These are phyloP conservation scores for Platanus orientalis DNA, from an alignment of 164 flowering plant genomes.

Conservation along the genomic window DNA sequence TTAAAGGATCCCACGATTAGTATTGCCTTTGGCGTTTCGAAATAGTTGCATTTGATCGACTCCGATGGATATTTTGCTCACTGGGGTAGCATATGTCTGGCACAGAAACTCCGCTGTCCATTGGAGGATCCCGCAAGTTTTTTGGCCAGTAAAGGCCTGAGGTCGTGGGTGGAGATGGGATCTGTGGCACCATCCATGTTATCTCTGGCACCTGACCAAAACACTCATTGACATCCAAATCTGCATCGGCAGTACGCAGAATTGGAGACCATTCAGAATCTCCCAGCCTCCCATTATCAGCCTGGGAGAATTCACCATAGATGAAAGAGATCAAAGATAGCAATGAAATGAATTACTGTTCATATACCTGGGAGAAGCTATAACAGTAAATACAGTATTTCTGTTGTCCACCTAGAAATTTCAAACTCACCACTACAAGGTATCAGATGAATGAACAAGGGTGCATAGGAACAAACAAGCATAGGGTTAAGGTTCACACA, in stretches of 20 bases:
- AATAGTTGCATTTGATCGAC: conserved; percentile 8
- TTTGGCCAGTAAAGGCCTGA: conserved; percentile 75
- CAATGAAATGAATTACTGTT: background rate
- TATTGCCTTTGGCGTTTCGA: conserved; percentile 26
- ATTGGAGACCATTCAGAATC: conserved; percentile 58
- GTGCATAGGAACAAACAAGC: too few relatives aligned
- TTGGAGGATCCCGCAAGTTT: conserved; percentile 14
- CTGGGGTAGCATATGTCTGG: conserved; percentile 49
- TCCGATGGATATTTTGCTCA: conserved; percentile 4
- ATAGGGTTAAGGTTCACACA: background rate
- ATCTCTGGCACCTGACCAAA: conserved; percentile 56
- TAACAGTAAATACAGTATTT: background rate
- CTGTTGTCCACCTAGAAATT: too few relatives aligned
- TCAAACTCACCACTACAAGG: too few relatives aligned
- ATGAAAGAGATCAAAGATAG: background rate
- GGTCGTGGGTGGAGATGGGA: conserved; percentile 69
- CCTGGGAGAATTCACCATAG: conserved; percentile 34
- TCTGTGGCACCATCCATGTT: conserved; percentile 60
- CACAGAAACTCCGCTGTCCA: conserved; percentile 45
- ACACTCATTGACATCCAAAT: conserved; percentile 46
- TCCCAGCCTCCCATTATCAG: conserved; percentile 58
- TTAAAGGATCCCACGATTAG: background rate
- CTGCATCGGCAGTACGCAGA: conserved; percentile 37
- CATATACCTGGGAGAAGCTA: background rate
- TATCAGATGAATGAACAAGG: too few relatives aligned